Evolutionary conservation across 352 stramenopile genomes (phyloP), one percentile per base, ranked within the genome.

Genomic region (Phytophthora podocarpi): DNA sequence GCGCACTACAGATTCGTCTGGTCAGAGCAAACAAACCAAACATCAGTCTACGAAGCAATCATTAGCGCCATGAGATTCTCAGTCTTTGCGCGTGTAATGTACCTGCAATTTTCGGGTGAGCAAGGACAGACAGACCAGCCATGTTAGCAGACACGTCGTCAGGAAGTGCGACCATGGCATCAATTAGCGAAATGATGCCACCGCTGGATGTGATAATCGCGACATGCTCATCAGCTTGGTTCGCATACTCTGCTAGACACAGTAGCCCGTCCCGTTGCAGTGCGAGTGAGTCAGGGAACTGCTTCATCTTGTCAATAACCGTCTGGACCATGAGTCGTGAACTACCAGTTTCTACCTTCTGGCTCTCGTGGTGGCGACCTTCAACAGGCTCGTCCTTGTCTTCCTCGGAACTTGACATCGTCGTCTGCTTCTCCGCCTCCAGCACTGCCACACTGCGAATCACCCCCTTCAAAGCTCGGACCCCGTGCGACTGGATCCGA

Each of bases 201-300:
- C 76, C 80, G 24, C 64, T 64, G 2, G 73, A 68, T n/a, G 75
- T 72, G 28, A 87, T 65, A 18, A 68, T 46, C 8, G 49, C 39
- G 2, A 89, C 43, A 20, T 83, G 57, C 15, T 40, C 35, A 0
- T 65, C 49, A 7, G 37, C 52, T 59, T 64, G 64, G 21, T 59
- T 54, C 2, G 55, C 75, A 35, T 64, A 78, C 27, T 84, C 76
- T 0, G 74, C 58, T 3, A 89, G 37, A 41, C 68, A 83, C 2
- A 85, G 52, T 0, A 89, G 58, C 1, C 63, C 80, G 28, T 89
- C 80, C 7, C 64, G 73, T 39, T 89, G 80, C 5, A 89, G 73
- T 1, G 60, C 8, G 6, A 82, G 26, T 2, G 39, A 56, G 1
- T 78, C 60, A 0, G 75, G 60, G 2, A 79, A 72, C 28, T 59